Conservation (phyloP, 169 alveolate genomes). For the Perkinsus marinus region DNA sequence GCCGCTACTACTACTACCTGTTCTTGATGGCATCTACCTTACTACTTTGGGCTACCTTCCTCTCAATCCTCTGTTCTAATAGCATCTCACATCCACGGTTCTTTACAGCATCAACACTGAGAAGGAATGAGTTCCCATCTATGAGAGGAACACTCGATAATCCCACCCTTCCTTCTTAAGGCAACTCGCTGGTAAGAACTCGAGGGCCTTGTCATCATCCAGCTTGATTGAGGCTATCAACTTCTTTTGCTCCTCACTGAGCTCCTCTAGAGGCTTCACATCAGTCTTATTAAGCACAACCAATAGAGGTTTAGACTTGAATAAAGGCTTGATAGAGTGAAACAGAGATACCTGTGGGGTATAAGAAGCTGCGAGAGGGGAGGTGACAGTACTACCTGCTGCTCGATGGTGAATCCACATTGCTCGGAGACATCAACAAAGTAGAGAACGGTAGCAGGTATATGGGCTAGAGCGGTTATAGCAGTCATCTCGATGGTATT, state of each 20-base stretch:
- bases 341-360: slow-evolving; percentile 51
- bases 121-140: slow-evolving; percentile 42
- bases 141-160: neutral
- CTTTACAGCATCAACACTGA: slow-evolving; percentile 74
- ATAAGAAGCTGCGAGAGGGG: no score
- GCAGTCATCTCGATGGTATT: slow-evolving; percentile 98
- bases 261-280: slow-evolving; percentile 55
- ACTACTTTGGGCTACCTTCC: slow-evolving; percentile 8
- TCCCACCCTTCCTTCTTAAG: slow-evolving; percentile 17
- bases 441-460: slow-evolving; percentile 69
- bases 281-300: slow-evolving; percentile 89
- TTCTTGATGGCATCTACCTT: neutral
- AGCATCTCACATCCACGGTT: slow-evolving; percentile 64
- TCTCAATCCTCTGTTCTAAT: slow-evolving; percentile 37
- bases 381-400: slow-evolving; percentile 39
- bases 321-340: slow-evolving; percentile 81
- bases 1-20: neutral
- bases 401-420: slow-evolving; percentile 87
- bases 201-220: slow-evolving; percentile 29
- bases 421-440: slow-evolving; percentile 86
- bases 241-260: slow-evolving; percentile 53
- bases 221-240: slow-evolving; percentile 45
- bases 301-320: slow-evolving; percentile 83
- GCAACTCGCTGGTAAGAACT: slow-evolving; percentile 5
- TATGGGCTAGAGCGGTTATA: slow-evolving; percentile 96